A percentile compares a stretch with the other conserved stretches of the same genome.
Conservation (phyloP, 177 flowering plant species). For the Telopea speciosissima region DNA sequence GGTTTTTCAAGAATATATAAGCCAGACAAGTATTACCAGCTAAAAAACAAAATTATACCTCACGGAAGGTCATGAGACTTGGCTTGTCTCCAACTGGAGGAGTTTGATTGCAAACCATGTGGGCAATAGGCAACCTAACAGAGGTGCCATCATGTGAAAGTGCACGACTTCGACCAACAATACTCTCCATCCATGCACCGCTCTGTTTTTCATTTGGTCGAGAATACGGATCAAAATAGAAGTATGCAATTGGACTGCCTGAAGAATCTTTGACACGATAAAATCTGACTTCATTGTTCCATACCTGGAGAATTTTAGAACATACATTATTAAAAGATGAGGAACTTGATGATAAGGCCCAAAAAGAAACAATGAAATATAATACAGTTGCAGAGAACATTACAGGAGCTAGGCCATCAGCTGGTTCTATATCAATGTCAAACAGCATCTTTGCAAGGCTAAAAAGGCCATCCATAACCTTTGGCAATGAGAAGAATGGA, state of each 20-base stretch:
- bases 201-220: conserved; percentile 93
- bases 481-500: conserved; percentile 92
- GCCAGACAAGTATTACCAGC: not conserved
- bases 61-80: conserved; percentile 95
- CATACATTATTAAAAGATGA: not conserved
- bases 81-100: conserved; percentile 94
- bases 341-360: conserved; percentile 2
- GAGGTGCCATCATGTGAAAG: conserved; percentile 65
- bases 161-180: conserved; percentile 75
- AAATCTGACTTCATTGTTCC: conserved; percentile 84
- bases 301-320: conserved; percentile 45
- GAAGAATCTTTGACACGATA: conserved; percentile 74
- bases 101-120: conserved; percentile 94
- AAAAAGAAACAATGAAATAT: conserved; percentile 9
- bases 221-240: conserved; percentile 95
- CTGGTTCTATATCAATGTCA: conserved; percentile 70
- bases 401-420: conserved; percentile 95
- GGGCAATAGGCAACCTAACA: conserved; percentile 83
- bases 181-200: conserved; percentile 99
- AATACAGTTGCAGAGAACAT: conserved; percentile 10
- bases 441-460: conserved; percentile 78
- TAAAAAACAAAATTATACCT: conserved; percentile 42
- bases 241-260: conserved; percentile 78
- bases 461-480: conserved; percentile 97
- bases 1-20: not conserved